These are phyloP conservation scores for Byssoonygena ceratinophila DNA, from an alignment of 2,329 filamentous ascomycete species.

Conservation along the genomic window DNA sequence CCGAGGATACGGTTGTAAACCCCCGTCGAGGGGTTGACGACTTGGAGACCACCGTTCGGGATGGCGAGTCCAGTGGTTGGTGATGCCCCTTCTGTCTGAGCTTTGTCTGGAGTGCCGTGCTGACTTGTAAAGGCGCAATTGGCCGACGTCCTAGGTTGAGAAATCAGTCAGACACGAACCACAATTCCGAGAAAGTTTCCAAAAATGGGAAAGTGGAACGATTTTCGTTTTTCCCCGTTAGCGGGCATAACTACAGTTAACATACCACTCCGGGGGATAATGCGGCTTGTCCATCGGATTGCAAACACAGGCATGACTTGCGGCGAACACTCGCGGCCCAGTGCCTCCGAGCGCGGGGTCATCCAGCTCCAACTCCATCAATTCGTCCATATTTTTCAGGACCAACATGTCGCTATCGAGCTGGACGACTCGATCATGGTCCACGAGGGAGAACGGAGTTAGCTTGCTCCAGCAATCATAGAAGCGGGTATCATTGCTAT, in stretches of 20 bases:
- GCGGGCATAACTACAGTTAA: no score
- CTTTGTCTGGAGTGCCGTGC: conserved; percentile 41
- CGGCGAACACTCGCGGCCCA: conserved; percentile 63
- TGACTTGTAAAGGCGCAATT: conserved; percentile 55
- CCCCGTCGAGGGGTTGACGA: conserved; percentile 47
- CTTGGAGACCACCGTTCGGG: conserved; percentile 49
- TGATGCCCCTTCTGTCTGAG: conserved; percentile 44
- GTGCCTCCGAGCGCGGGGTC: conserved; percentile 39
- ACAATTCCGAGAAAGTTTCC: no score
- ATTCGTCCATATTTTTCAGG: conserved; percentile 75
- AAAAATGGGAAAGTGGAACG: no score
- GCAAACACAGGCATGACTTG: conserved; percentile 74
- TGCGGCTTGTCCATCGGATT: conserved; percentile 69
- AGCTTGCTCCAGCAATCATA: conserved; percentile 88
- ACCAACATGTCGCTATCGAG: conserved; percentile 85
- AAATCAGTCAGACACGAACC: no score
- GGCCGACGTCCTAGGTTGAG: conserved; percentile 37
- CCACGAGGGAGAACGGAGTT: conserved; percentile 61
- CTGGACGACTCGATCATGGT: conserved; percentile 71
- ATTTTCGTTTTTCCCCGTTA: neutral
- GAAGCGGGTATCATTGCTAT: conserved; percentile 68
- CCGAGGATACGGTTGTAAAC: conserved; percentile 44
- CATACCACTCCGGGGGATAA: conserved; percentile 63
- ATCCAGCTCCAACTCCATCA: conserved; percentile 74
- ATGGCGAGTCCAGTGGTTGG: conserved; percentile 45